Base-by-base conservation (phyloP, 164 flowering plant genomes). In the Magnolia sinica region DNA sequence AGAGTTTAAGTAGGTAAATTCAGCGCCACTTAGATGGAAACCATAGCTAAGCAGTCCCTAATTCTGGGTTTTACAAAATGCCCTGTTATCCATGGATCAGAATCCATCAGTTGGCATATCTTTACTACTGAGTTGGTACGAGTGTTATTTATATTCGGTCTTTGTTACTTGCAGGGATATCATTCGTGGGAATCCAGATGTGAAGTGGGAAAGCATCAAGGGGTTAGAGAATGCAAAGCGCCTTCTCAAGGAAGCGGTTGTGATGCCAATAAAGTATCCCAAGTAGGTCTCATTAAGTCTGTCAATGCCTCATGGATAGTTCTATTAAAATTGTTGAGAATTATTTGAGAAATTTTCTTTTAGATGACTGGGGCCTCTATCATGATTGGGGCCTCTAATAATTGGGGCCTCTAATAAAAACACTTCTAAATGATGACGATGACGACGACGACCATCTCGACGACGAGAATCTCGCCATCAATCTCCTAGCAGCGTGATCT, bases 231-330 rank as follows among this genome's bases (percentile, higher is more conserved):
- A 84, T 83, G 98, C 98, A 51, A 96, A 96, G 76, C 89, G 91
- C 18, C 90, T 96, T 61, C 94, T 96, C 27, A 96, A 96, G 83
- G 99, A 96, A 87, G 98, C 99, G n/a, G 98, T 96, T 76, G 98
- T 96, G 64, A 96, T 96, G 99, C 99, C 99, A 37, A 96, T 96
- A 59, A 96, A 96, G 83, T 96, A 96, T 86, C 99, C 99, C 76
- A 92, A 91, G 99, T 94, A 87, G n/a, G 93, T 88, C 51, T 73
- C 58, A 8, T 31, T 50, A 19, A 16, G 23, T 16, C 9, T 24
- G 37, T 70, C 19, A 24, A 63, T 23, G 29, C 50, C 59, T 77
- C 20, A 3, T 67, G 29, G 23, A 61, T 80, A 70, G 63, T 50
- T n/a, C 52, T 31, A 67, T 74, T 29, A 50, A 63, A 37, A n/a